Evolutionary conservation across 768 basidiomycete species (phyloP), one percentile per base, ranked within the genome.

Genomic region (Amanita molliuscula): DNA sequence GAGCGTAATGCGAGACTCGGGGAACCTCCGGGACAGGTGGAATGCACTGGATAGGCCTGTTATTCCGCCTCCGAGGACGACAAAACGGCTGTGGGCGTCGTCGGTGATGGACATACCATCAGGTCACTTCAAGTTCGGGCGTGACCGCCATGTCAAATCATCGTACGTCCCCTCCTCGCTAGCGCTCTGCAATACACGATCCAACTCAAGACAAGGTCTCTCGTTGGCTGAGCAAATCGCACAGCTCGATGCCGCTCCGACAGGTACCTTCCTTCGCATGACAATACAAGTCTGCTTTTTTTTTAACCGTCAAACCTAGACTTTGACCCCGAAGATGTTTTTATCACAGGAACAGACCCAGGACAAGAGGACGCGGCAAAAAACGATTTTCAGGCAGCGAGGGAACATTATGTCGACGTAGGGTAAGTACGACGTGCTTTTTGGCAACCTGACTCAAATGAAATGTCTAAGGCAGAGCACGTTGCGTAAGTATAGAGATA

Each of bases 381-480:
- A 38, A 61, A 48, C 29, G 62, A 74, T 37, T 54, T 63, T 33
- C 62, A 58, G 34, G 70, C 66, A 9, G 58, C 69, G 0, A 73
- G 84, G 57, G 82, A 83, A 56, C 92, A 95, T 65, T 96, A 95
- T 63, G 60, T 90, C 37, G 81, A 87, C 57, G 88, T 94, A 34
- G 88, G 88, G 88, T 91, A 62, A 53, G 78, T 67, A 21, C 44
- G 11, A 42, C 25, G 5, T 16, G 13, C 8, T 13, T 20, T 54
- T 25, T 29, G 23, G 42, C 23, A 7, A 23, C 35, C 23, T 20
- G 41, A 31, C 28, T 48, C 52, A 28, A 47, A 35, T 52, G 50
- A 8, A 31, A 48, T 31, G 9, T 31, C 13, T 31, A 91, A 91
- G 88, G 3, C 80, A 79, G 8, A 92, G 89, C 52, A 65, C 74